Evolutionary conservation across 176 grass and related monocot species (phyloP), one percentile per base, ranked within the genome.

Genomic region (Lolium multiflorum): DNA sequence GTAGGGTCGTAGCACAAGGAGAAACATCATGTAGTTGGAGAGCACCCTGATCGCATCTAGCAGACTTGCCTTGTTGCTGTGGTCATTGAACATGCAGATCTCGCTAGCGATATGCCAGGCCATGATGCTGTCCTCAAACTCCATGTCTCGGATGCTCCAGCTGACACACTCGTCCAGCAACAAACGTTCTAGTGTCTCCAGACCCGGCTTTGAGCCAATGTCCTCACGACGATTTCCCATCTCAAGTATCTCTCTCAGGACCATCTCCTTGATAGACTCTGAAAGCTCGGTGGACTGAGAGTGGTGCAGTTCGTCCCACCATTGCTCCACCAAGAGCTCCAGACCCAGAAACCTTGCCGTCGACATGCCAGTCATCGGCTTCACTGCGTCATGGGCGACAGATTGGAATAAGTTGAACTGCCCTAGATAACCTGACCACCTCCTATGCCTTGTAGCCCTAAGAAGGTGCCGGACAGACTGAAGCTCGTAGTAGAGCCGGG

Each of bases 91-190:
- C 2, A 50, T 10, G 69, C 28, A 91, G 28, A 91, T 72, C 72
- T 82, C 74, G 6, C 55, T 87, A 11, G 89, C 89, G 54, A 91
- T 67, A 74, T 91, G 89, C 89, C 89, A 91, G 7, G 83, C 62
- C 46, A 91, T 62, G 15, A 91, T 87, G 80, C 89, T 91, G 28
- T 49, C 52, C 22, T 85, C 83, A n/a, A 76, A 77, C 4, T 49
- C 71, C 7, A 57, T 9, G 57, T 61, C 72, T 12, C 77, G 15
- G 10, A 77, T 57, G 71, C 39, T 85, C 83, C 83, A 77, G 11
- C 46, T 25, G 25, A 75, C 12, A 22, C 6, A 12, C 44, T 4
- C 3, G 22, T 51, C 43, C 47, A 51, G 11, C 5, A 5, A 3
- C 10, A 47, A 11, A 1, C 13, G 14, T 9, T 7, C n/a, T 6